Evolutionary conservation across 805 yeast genomes (phyloP), one percentile per base, ranked within the genome.

Genomic region (Metschnikowia picachoensis): DNA sequence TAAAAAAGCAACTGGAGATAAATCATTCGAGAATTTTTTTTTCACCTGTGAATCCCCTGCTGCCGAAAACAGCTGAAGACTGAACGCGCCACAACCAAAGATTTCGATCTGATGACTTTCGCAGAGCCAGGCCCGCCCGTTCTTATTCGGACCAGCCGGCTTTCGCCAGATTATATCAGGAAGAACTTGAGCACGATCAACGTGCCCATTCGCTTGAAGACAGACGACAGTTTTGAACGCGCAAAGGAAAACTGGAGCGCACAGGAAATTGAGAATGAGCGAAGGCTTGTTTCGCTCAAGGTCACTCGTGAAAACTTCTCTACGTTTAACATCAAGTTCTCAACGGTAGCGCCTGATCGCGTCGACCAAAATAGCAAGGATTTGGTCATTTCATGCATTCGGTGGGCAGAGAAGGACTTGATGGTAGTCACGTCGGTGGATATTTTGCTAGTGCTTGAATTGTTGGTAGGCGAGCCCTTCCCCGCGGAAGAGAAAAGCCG

Each of bases 401-500:
- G 69, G 58, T 80, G 85, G 82, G 62, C 66, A 35, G 79, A 74
- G 39, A 64, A 69, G 39, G 61, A 62, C 32, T 64, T 72, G 48
- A 73, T 68, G 58, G 79, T 72, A 45, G 80, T 82, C 29, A 83
- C 89, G 0, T 77, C 84, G 2, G 88, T 83, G 15, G 89, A 83
- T 59, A 70, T 83, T 35, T 78, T 83, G 14, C 59, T 71, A 16
- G 60, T 83, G 6, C 62, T 83, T 31, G 88, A 83, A 57, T 70
- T 73, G 47, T 66, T 83, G 37, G 79, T 82, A 20, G 73, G 78
- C 43, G 76, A 74, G 51, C 61, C 60, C 38, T 83, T 83, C 60
- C 70, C 78, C 6, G 80, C 82, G 16, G 86, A 83, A 56, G 89
- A 83, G 60, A 83, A 83, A 62, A 83, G 83, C 61, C 68, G 89